Evolutionary conservation across 768 basidiomycete genomes (phyloP).

Genomic region (Pulveroboletus ravenelii): DNA sequence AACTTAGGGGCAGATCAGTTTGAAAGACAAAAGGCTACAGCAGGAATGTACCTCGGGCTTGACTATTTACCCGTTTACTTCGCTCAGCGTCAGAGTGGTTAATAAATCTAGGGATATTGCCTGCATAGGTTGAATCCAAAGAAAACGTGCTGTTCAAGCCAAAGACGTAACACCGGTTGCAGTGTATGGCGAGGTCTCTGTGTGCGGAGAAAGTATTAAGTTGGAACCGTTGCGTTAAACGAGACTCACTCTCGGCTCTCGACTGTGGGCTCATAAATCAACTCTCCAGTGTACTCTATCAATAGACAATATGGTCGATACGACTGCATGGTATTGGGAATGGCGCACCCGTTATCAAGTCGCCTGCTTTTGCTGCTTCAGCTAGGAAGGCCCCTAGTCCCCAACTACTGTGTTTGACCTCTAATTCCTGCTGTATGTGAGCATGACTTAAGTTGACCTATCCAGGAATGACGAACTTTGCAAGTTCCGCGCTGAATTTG

Average conservation of each 20-base stretch:
- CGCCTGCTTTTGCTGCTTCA: conserved; percentile 40
- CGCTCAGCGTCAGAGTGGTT: conserved; percentile 44
- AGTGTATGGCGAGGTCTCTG: conserved; percentile 44
- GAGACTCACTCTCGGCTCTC: conserved; percentile 47
- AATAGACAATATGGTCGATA: neutral
- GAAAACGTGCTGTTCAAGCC: conserved; percentile 41
- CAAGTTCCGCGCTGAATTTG: conserved; percentile 41
- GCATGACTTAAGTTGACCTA: neutral
- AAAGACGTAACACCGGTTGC: conserved; percentile 60
- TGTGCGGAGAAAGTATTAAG: neutral
- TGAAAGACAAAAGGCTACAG: neutral
- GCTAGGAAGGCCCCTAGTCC: conserved; percentile 53
- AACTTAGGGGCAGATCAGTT: conserved; percentile 34
- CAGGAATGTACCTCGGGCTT: conserved; percentile 38
- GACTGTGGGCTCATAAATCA: conserved; percentile 46
- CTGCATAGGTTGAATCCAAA: conserved; percentile 53
- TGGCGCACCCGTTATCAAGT: conserved; percentile 43
- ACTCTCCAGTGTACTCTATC: conserved; percentile 65
- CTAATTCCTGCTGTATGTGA: conserved; percentile 32
- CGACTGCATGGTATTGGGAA: neutral
- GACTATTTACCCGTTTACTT: conserved; percentile 36
- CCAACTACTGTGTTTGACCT: conserved; percentile 41
- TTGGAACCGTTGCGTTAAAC: neutral
- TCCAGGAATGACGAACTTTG: conserved; percentile 35
- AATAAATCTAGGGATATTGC: conserved; percentile 65